Evolutionary conservation across 2,329 filamentous ascomycete genomes (phyloP), one percentile per base, ranked within the genome.

Genomic region (Hawksworthiomyces lignivorus): DNA sequence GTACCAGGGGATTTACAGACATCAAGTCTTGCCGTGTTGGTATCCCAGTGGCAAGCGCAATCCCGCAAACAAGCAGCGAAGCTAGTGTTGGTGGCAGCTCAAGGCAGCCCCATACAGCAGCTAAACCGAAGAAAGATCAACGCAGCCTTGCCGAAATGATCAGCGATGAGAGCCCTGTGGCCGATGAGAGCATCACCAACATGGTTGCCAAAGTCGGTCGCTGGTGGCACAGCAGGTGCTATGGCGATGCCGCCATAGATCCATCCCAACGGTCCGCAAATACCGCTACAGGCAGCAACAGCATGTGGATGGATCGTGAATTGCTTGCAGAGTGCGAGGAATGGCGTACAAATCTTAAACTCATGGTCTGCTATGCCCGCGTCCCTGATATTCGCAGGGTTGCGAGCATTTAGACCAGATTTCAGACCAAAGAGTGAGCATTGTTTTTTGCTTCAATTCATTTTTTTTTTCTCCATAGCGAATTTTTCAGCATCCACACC

Each of bases 191-290:
- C 50, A 95, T 97, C 56, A 87, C 87, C 12, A 89, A 87, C 56
- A 94, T 94, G 72, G 88, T 97, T 18, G 84, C 88, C 14, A 83
- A 90, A 48, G 90, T 97, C 10, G 90, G 88, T 2, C 76, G 92
- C 32, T 97, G 90, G 87, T 98, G 92, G 92, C 97, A 95, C 62
- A 85, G 80, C 9, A 79, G 84, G 39, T 96, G 90, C 67, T 97
- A 96, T 59, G 90, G 96, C 62, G 77, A 74, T 43, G 71, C 75
- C 5, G 69, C 80, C 8, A 61, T 39, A 14, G 33, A 32, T 7
- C 75, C 45, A 62, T 71, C 7, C n/a, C 45, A 49, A 27, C 45
- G 21, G 2, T n/a, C 32, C 5, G 19, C 38, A 22, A 11, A 24
- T 17, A 35, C 24, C 45, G 59, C 66, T 24, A 52, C 69, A 37